Evolutionary conservation across 73 alveolate species (phyloP).

Genomic region (Paramecium sexaurelia): DNA sequence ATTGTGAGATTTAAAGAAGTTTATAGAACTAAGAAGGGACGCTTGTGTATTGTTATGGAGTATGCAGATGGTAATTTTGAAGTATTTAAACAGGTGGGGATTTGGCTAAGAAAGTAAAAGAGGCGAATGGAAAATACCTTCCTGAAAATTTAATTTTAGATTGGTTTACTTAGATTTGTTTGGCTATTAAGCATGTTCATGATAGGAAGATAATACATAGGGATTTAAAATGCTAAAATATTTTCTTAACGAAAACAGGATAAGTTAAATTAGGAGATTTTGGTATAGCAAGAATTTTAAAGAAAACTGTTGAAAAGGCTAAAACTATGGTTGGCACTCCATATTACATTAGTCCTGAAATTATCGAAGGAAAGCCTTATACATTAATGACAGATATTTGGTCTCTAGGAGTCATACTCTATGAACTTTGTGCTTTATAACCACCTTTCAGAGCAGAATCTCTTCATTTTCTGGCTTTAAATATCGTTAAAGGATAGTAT

Average conservation of each 20-base stretch:
- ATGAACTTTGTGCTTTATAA: conserved; percentile 90
- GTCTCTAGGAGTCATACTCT: conserved; percentile 88
- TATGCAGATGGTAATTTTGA: conserved; percentile 88
- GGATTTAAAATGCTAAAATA: conserved; percentile 94
- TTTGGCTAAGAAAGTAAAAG: conserved; percentile 67
- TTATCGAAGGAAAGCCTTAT: conserved; percentile 81
- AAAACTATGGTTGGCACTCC: conserved; percentile 95
- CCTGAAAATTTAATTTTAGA: conserved; percentile 88
- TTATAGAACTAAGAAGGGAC: conserved; percentile 82
- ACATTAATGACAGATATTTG: conserved; percentile 88
- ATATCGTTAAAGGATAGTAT: conserved; percentile 85
- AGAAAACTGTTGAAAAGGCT: conserved; percentile 83
- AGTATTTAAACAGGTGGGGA: conserved; percentile 63
- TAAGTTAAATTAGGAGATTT: conserved; percentile 97
- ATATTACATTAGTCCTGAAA: conserved; percentile 92
- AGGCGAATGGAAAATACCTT: conserved; percentile 68
- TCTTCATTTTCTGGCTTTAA: conserved; percentile 83
- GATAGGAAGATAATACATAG: conserved; percentile 95
- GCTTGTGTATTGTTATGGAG: conserved; percentile 88
- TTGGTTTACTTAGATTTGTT: conserved; percentile 90
- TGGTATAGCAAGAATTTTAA: conserved; percentile 86
- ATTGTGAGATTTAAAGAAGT: conserved; percentile 88
- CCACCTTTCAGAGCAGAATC: conserved; percentile 91
- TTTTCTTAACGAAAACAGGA: conserved; percentile 92
- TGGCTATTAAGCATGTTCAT: conserved; percentile 93